Conservation (phyloP, 2,329 filamentous ascomycete genomes). For the Trichothecium sympodiale region DNA sequence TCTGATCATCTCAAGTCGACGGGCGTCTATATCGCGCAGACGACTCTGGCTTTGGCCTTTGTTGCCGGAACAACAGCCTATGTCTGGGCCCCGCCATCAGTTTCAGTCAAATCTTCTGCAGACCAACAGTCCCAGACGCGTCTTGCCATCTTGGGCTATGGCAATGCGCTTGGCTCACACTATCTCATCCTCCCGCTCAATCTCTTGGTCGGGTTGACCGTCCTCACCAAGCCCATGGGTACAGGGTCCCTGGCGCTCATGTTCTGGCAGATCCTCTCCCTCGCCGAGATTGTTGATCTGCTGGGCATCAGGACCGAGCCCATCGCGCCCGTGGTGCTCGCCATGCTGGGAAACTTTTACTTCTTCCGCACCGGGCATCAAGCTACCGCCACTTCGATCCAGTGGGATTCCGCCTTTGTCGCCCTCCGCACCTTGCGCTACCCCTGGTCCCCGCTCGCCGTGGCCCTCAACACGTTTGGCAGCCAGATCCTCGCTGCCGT, state of each 20-base stretch:
- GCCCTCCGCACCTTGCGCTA: conserved; percentile 73
- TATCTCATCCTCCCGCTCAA: conserved; percentile 78
- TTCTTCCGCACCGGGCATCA: conserved; percentile 98
- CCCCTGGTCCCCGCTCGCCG: conserved; percentile 76
- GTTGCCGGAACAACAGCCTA: conserved; percentile 79
- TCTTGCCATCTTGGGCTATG: conserved; percentile 80
- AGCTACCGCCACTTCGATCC: conserved; percentile 74
- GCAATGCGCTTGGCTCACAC: conserved; percentile 82
- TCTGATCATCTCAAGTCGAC: conserved; percentile 57
- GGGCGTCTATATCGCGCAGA: conserved; percentile 69
- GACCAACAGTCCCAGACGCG: conserved; percentile 26
- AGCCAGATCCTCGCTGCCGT: conserved; percentile 75
- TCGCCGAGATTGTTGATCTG: conserved; percentile 53
- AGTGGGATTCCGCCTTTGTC: conserved; percentile 95
- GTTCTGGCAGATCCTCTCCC: conserved; percentile 78
- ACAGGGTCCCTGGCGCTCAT: conserved; percentile 72
- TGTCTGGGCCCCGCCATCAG: conserved; percentile 73
- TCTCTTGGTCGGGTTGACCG: conserved; percentile 62
- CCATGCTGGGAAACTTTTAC: conserved; percentile 82
- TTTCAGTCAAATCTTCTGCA: conserved; percentile 55
- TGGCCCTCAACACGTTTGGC: conserved; percentile 79
- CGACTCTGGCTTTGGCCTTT: conserved; percentile 67
- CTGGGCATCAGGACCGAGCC: conserved; percentile 52
- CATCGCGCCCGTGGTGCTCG: conserved; percentile 76
- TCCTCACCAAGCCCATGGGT: conserved; percentile 92